These are phyloP conservation scores for Eucalyptus regnans DNA, from an alignment of 345 rosid species.

Conservation along the genomic window DNA sequence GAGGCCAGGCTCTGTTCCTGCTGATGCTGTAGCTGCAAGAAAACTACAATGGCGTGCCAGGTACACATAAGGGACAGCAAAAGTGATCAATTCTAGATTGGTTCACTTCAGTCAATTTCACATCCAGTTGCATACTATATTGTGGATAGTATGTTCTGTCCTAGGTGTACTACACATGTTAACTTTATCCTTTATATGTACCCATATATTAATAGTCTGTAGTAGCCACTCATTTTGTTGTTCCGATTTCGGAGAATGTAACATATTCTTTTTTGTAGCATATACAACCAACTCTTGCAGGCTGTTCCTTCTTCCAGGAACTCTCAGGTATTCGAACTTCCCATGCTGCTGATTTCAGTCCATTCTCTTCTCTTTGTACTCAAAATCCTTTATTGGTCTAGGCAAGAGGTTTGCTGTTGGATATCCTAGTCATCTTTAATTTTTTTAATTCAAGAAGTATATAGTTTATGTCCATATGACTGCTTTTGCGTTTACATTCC, in stretches of 20 bases:
- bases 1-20: conserved; percentile 34
- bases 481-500: background rate
- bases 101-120: background rate
- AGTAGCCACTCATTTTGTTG: background rate
- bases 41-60: conserved; percentile 77
- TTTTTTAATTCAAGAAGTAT: background rate
- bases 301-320: conserved; percentile 33
- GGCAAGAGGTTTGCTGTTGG: background rate
- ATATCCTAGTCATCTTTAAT: background rate
- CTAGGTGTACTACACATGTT: background rate
- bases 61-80: background rate
- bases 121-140: background rate
- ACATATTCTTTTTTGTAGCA: conserved; percentile 10
- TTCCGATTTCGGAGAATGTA: background rate
- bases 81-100: background rate
- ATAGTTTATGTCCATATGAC: background rate
- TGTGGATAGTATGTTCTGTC: background rate
- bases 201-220: background rate
- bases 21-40: conserved; percentile 25
- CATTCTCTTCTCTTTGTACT: background rate
- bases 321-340: conserved; percentile 10
- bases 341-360: background rate
- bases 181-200: background rate
- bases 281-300: conserved; percentile 26
- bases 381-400: background rate